Evolutionary conservation across 2,329 filamentous ascomycete species (phyloP).

Genomic region (Lecanicillium sp.): DNA sequence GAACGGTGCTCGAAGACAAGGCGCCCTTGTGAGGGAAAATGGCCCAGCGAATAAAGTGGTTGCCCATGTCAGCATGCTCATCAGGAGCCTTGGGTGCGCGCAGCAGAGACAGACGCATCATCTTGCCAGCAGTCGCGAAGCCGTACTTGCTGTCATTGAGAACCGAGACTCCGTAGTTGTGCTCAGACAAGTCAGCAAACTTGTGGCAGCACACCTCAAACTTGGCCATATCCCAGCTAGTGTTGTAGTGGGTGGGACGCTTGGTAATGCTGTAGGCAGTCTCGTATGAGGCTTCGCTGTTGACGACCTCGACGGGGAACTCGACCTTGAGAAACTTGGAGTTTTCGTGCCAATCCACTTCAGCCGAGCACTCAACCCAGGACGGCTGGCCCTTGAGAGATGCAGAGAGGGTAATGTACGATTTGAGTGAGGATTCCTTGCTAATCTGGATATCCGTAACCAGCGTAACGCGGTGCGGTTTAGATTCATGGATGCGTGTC

Average conservation of each 20-base stretch:
- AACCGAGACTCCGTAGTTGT: slow-evolving; percentile 83
- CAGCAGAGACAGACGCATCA: slow-evolving; percentile 83
- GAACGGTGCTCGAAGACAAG: slow-evolving; percentile 65
- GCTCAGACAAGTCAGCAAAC: slow-evolving; percentile 83
- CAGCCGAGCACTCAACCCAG: slow-evolving; percentile 68
- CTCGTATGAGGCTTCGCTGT: slow-evolving; percentile 90
- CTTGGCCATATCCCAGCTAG: slow-evolving; percentile 93
- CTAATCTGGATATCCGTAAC: slow-evolving; percentile 82
- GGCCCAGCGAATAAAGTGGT: slow-evolving; percentile 79
- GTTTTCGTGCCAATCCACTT: slow-evolving; percentile 94
- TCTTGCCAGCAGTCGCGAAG: slow-evolving; percentile 79
- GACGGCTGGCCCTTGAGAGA: slow-evolving; percentile 50
- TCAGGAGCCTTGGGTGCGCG: slow-evolving; percentile 89
- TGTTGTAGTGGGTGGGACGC: slow-evolving; percentile 96
- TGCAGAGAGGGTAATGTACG: slow-evolving; percentile 72
- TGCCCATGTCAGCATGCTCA: slow-evolving; percentile 88
- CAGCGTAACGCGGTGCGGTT: slow-evolving; percentile 70
- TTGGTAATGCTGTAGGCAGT: slow-evolving; percentile 85
- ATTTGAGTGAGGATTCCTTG: slow-evolving; percentile 76
- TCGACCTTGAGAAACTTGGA: slow-evolving; percentile 99
- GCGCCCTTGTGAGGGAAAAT: slow-evolving; percentile 76
- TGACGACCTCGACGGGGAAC: slow-evolving; percentile 86
- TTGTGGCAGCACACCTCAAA: slow-evolving; percentile 96
- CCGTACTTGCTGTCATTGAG: slow-evolving; percentile 96
- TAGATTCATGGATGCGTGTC: slow-evolving; percentile 63